phyloP scores from a whole-genome alignment of 2,329 filamentous ascomycete species.

The Gnomoniopsis sp. region DNA sequence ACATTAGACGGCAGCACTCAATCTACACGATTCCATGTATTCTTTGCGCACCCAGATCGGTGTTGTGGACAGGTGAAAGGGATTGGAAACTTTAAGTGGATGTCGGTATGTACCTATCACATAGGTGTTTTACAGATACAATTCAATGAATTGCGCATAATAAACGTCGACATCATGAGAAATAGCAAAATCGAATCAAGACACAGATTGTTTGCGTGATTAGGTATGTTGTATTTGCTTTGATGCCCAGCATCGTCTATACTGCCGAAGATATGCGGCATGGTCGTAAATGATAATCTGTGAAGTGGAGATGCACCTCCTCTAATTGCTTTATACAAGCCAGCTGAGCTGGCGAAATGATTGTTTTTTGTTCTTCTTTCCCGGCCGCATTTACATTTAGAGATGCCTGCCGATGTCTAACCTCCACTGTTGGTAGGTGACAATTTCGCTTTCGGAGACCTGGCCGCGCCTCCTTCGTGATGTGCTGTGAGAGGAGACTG shows the following conservation, averaged over 20 bases:
- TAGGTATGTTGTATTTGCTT: neutral
- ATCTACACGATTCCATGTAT: no score
- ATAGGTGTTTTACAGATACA: no score
- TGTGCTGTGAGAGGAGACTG: slow-evolving; percentile 1
- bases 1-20: no score
- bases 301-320: neutral
- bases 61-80: no score
- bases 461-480: slow-evolving; percentile 2
- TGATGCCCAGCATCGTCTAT: neutral
- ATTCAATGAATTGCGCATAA: no score
- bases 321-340: slow-evolving; percentile 2
- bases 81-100: no score
- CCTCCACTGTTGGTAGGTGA: slow-evolving; percentile 6
- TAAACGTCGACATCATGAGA: no score
- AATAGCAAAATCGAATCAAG: no score
- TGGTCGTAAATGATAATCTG: neutral
- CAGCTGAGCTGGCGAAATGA: neutral
- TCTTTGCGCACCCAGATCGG: no score
- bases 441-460: slow-evolving; percentile 4
- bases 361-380: neutral
- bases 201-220: no score
- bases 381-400: neutral
- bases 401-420: slow-evolving; percentile 4
- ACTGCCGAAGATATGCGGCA: neutral
- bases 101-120: no score